Evolutionary conservation across 1,284 basidiomycete species (phyloP), one percentile per base, ranked within the genome.

Genomic region (Abortiporus biennis): DNA sequence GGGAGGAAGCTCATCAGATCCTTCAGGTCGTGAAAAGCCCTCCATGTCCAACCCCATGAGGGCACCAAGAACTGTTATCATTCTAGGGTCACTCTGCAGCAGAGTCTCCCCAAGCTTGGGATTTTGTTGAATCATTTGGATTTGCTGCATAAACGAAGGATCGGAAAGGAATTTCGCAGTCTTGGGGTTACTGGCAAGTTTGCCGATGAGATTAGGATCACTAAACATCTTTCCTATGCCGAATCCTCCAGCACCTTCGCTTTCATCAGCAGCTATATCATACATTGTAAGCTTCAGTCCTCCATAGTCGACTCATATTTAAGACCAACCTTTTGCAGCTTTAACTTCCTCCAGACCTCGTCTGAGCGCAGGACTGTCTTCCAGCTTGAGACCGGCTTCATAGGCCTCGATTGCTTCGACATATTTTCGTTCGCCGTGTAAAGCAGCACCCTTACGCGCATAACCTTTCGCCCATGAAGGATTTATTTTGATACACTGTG

Each of bases 41-140:
- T 91, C 83, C 62, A 98, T 78, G 64, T 98, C 92, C 53, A 98
- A 78, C 37, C 92, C 92, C 88, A 97, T 93, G 47, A 92, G 74
- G 8, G 83, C 94, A 48, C 94, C 94, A 47, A 97, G 74, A 16
- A 93, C 92, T 55, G 87, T 82, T 64, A 97, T 89, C 90, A 96
- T 95, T 46, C 94, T 78, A 27, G 93, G 82, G 64, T 98, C 93
- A 38, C 53, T 78, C 69, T 54, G 89, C 65, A 53, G 72, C 65
- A 58, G 48, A 45, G 36, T 49, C 41, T 77, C 68, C 13, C 78
- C 81, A 36, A 85, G 62, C 40, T 56, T 60, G 19, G 85, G 83
- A 52, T 85, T 79, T 55, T 72, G 65, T 58, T 86, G 79, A 46
- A 82, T 71, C 55, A 72, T 48, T 62, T 75, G 68, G 23, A 87